phyloP scores from a whole-genome alignment of 1,284 basidiomycete genomes.

The Boletus calvinii region DNA sequence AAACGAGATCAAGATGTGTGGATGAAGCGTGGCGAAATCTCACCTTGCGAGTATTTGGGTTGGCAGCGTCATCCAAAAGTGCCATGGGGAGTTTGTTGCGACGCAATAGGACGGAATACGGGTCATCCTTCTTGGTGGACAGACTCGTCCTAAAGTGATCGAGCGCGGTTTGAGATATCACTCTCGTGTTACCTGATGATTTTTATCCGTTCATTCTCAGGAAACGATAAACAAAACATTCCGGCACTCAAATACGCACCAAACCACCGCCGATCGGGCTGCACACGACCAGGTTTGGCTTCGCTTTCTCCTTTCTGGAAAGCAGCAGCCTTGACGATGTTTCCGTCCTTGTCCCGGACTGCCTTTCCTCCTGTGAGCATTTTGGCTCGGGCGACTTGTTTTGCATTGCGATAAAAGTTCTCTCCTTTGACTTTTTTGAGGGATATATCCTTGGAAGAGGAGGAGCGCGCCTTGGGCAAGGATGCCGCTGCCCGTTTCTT shows the following conservation, averaged over 20 bases:
- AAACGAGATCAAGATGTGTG: slow-evolving; percentile 3
- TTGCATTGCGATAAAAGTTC: slow-evolving; percentile 93
- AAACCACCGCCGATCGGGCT: slow-evolving; percentile 94
- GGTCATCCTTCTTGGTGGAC: slow-evolving; percentile 81
- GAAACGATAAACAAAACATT: slow-evolving; percentile 5
- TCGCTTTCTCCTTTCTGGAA: slow-evolving; percentile 93
- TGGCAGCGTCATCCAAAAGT: slow-evolving; percentile 82
- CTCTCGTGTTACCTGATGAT: slow-evolving; percentile 86
- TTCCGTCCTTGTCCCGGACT: slow-evolving; percentile 84
- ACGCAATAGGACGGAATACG: slow-evolving; percentile 89
- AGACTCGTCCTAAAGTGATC: slow-evolving; percentile 93
- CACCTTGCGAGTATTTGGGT: slow-evolving; percentile 77
- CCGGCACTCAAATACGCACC: slow-evolving; percentile 52
- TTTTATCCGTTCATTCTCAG: slow-evolving; percentile 9
- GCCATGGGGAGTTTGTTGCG: slow-evolving; percentile 96
- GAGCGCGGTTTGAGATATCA: slow-evolving; percentile 94
- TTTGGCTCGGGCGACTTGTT: slow-evolving; percentile 78
- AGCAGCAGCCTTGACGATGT: slow-evolving; percentile 87
- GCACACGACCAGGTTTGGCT: slow-evolving; percentile 83
- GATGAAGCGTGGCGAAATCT: slow-evolving; percentile 14
- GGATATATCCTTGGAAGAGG: slow-evolving; percentile 48
- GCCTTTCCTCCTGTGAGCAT: slow-evolving; percentile 91
- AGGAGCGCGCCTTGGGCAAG: slow-evolving; percentile 53
- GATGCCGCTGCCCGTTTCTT: slow-evolving; percentile 40
- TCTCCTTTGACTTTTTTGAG: slow-evolving; percentile 83